Conservation (phyloP, 2,329 filamentous ascomycete species). For the Colletotrichum echinochloae region DNA sequence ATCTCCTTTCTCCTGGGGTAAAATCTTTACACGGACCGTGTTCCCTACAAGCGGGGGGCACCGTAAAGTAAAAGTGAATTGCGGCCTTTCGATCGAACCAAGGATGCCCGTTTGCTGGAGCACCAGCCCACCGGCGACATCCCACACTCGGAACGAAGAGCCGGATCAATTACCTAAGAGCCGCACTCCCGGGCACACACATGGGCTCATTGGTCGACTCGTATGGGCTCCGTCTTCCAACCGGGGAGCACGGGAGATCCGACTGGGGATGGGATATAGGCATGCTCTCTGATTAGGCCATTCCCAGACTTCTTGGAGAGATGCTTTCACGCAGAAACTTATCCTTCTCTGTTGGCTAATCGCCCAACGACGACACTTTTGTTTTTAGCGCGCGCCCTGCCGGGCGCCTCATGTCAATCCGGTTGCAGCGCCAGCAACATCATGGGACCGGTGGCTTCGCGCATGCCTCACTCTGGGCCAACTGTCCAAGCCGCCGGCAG, state of each 20-base stretch:
- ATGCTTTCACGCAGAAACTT: constrained; percentile 2
- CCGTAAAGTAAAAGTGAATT: not conserved
- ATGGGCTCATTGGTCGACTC: constrained; percentile 13
- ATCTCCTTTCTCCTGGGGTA: not conserved
- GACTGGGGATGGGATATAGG: constrained; percentile 2
- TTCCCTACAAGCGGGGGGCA: constrained; percentile 10
- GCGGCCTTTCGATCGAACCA: constrained; percentile 7
- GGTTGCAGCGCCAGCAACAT: constrained; percentile 5
- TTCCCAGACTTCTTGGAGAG: constrained; percentile 14
- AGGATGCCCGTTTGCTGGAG: constrained; percentile 11
- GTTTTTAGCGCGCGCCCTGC: constrained; percentile 24
- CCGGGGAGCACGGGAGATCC: constrained; percentile 9
- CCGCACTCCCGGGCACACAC: constrained; percentile 23
- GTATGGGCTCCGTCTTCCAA: constrained; percentile 12
- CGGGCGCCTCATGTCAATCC: constrained; percentile 25
- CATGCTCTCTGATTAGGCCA: not conserved
- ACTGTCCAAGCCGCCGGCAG: not conserved
- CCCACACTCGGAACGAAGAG: constrained; percentile 23
- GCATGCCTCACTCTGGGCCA: constrained; percentile 3
- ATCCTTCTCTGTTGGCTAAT: constrained; percentile 9
- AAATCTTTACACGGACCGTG: constrained; percentile 7
- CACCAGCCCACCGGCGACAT: not conserved
- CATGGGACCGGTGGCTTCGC: not conserved
- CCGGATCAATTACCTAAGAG: constrained; percentile 31
- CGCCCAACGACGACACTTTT: constrained; percentile 1